These are phyloP conservation scores for Xylariaceae sp. DNA, from an alignment of 2,329 filamentous ascomycete species.

Conservation along the genomic window DNA sequence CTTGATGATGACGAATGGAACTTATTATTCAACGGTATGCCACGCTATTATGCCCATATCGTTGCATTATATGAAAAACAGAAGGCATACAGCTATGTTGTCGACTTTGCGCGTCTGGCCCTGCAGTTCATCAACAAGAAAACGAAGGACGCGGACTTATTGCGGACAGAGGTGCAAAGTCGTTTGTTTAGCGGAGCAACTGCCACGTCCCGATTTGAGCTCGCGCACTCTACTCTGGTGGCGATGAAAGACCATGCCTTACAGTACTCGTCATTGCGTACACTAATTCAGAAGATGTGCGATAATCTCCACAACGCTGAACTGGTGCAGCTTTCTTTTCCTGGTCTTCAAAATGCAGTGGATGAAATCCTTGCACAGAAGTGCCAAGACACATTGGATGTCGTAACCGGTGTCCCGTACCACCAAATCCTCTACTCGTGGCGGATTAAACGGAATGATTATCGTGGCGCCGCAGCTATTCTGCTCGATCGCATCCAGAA, in stretches of 20 bases:
- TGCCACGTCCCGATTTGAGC: slow-evolving; percentile 72
- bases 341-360: slow-evolving; percentile 70
- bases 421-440: slow-evolving; percentile 90
- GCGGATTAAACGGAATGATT: slow-evolving; percentile 78
- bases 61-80: slow-evolving; percentile 75
- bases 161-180: slow-evolving; percentile 69
- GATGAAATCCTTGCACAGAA: slow-evolving; percentile 72
- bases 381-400: slow-evolving; percentile 64
- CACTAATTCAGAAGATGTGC: slow-evolving; percentile 66
- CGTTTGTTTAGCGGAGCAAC: slow-evolving; percentile 80
- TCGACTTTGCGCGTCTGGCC: slow-evolving; percentile 75
- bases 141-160: slow-evolving; percentile 35
- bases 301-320: slow-evolving; percentile 61
- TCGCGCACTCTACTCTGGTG: slow-evolving; percentile 75
- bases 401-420: slow-evolving; percentile 64
- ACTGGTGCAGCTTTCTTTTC: slow-evolving; percentile 73
- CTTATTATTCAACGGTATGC: slow-evolving; percentile 65
- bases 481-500: slow-evolving; percentile 61
- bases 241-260: slow-evolving; percentile 68
- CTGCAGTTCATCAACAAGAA: slow-evolving; percentile 55
- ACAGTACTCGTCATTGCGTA: slow-evolving; percentile 66
- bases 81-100: slow-evolving; percentile 72
- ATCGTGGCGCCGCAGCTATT: slow-evolving; percentile 69
- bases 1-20: slow-evolving; percentile 73
- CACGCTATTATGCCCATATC: slow-evolving; percentile 84